Percentiles rank a stretch among this genome's conserved stretches.
Conservation (phyloP, 441 rosid genomes). For the Croton setiger region DNA sequence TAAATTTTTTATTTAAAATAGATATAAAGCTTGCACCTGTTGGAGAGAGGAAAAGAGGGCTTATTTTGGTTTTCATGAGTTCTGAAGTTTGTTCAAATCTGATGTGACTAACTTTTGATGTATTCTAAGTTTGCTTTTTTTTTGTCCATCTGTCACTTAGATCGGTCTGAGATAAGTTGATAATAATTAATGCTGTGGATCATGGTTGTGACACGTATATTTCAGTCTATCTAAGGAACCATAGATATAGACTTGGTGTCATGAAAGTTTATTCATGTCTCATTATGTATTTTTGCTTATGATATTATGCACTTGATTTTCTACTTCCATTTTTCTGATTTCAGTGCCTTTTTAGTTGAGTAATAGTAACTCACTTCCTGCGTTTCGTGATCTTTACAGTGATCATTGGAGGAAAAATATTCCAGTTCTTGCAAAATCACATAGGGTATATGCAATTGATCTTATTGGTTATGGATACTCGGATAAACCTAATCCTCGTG, state of each 20-base stretch:
- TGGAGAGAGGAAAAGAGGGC: background rate
- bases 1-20: background rate
- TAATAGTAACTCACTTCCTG: slow-evolving; percentile 13
- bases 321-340: slow-evolving; percentile 10
- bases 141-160: background rate
- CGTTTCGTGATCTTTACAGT: slow-evolving; percentile 34
- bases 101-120: background rate
- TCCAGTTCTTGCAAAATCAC: slow-evolving; percentile 69
- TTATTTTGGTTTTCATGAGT: background rate
- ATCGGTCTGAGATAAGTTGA: background rate
- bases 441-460: slow-evolving; percentile 75
- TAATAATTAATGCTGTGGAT: background rate
- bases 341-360: slow-evolving; percentile 5
- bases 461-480: slow-evolving; percentile 95
- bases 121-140: background rate
- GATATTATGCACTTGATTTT: slow-evolving; percentile 1
- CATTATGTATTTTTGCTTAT: background rate
- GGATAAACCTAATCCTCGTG: slow-evolving; percentile 74
- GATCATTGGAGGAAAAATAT: slow-evolving; percentile 92
- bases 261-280: slow-evolving; percentile 5
- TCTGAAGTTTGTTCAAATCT: background rate
- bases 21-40: background rate
- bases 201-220: background rate
- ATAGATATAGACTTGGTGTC: background rate
- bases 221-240: background rate